These are phyloP conservation scores for Xylaria venustula DNA, from an alignment of 495 filamentous ascomycete species.

Conservation along the genomic window DNA sequence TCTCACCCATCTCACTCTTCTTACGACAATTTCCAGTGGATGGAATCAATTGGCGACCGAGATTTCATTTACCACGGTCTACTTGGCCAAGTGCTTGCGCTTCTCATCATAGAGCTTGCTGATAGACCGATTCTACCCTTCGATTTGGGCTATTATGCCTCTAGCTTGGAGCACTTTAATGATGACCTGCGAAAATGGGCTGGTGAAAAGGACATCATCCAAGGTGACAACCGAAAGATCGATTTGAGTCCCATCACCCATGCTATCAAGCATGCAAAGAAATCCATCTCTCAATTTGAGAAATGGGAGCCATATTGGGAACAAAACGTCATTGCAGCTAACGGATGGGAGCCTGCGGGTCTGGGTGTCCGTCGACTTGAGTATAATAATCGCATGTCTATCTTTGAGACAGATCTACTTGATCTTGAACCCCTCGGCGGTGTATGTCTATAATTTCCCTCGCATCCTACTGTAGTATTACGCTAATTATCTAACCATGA, in stretches of 20 bases:
- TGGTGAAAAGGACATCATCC: slow-evolving; percentile 48
- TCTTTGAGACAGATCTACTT: slow-evolving; percentile 79
- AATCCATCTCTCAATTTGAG: slow-evolving; percentile 63
- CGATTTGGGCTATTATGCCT: slow-evolving; percentile 65
- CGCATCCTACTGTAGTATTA: neutral
- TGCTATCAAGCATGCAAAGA: slow-evolving; percentile 59
- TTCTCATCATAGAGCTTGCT: slow-evolving; percentile 82
- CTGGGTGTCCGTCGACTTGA: slow-evolving; percentile 62
- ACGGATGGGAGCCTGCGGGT: slow-evolving; percentile 67
- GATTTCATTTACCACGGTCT: slow-evolving; percentile 78
- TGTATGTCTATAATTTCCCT: slow-evolving; percentile 47
- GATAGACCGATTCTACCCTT: slow-evolving; percentile 81
- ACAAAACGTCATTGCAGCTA: slow-evolving; percentile 58
- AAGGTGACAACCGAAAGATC: slow-evolving; percentile 40
- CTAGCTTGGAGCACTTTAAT: slow-evolving; percentile 59
- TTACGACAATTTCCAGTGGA: slow-evolving; percentile 88
- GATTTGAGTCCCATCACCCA: slow-evolving; percentile 58
- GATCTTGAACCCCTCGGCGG: slow-evolving; percentile 70
- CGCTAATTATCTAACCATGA: neutral
- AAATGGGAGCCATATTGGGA: slow-evolving; percentile 74
- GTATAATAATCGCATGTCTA: slow-evolving; percentile 70
- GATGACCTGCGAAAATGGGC: slow-evolving; percentile 65
- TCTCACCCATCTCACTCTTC: slow-evolving; percentile 79
- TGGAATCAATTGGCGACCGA: slow-evolving; percentile 74
- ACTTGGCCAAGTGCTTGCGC: slow-evolving; percentile 73